phyloP scores from a whole-genome alignment of 768 basidiomycete genomes.

The Leccinum incarnatum region DNA sequence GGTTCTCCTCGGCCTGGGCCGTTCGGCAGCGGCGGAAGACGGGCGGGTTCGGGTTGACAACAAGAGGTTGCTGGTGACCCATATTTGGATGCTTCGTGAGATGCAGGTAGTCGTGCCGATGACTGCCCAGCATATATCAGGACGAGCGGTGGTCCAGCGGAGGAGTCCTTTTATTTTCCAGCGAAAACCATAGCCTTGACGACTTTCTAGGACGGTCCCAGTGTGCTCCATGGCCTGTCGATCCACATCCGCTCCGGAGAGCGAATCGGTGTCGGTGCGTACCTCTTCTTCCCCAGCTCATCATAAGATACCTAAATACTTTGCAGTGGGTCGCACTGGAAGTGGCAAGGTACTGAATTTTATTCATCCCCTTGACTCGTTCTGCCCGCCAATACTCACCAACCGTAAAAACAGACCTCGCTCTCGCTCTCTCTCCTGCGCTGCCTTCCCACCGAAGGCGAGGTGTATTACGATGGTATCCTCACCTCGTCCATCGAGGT shows the following conservation, averaged over 20 bases:
- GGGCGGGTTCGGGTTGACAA: too few relatives aligned
- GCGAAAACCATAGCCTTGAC: background rate
- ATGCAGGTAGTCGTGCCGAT: too few relatives aligned
- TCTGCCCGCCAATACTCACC: background rate
- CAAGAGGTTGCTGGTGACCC: too few relatives aligned
- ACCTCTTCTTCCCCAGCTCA: background rate
- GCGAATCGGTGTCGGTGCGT: constrained; percentile 8
- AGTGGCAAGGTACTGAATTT: constrained; percentile 4
- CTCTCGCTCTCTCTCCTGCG: constrained; percentile 48
- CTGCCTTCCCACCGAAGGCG: constrained; percentile 47
- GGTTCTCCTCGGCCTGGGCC: too few relatives aligned
- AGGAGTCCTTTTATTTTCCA: too few relatives aligned
- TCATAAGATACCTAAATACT: background rate
- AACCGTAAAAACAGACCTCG: constrained; percentile 38
- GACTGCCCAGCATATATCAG: too few relatives aligned
- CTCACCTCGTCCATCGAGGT: constrained; percentile 49
- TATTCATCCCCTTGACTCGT: background rate
- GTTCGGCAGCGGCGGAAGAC: too few relatives aligned
- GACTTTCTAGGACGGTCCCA: background rate
- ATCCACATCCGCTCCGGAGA: constrained; percentile 9
- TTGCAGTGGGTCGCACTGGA: constrained; percentile 9
- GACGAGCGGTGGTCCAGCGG: too few relatives aligned
- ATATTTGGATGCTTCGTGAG: too few relatives aligned
- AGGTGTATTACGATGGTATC: constrained; percentile 54
- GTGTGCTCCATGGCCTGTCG: constrained; percentile 1